A percentile compares a stretch with the other conserved stretches of the same genome.
These are phyloP conservation scores for Pichia ethanolica DNA, from an alignment of 805 yeast genomes.

Conservation along the genomic window DNA sequence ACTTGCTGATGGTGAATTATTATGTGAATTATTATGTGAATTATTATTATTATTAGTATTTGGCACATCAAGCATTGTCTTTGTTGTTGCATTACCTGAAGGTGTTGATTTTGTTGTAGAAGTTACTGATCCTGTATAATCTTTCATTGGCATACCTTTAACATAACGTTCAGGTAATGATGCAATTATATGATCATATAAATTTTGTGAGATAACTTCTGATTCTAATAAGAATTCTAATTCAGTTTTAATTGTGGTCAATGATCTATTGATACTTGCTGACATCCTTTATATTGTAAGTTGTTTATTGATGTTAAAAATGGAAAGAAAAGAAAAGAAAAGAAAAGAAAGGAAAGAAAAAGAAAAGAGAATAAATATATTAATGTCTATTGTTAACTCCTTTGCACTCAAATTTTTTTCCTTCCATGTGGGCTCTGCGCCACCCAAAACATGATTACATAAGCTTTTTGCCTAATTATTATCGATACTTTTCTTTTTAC, in stretches of 20 bases:
- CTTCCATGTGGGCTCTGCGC: not conserved
- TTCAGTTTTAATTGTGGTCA: constrained; percentile 63
- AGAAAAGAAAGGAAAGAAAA: not conserved
- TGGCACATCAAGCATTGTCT: not conserved
- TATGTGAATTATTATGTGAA: no score
- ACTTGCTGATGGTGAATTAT: no score
- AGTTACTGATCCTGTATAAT: constrained; percentile 17
- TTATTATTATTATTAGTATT: no score
- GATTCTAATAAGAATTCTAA: constrained; percentile 74
- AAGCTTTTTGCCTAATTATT: no score
- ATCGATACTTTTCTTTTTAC: no score
- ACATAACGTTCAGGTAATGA: constrained; percentile 4
- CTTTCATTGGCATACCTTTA: constrained; percentile 14
- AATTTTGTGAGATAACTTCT: constrained; percentile 54
- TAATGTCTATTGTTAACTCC: not conserved
- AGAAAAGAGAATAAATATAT: no score
- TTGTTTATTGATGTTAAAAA: not conserved
- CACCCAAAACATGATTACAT: no score
- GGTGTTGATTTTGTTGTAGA: constrained; percentile 4
- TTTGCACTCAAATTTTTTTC: no score
- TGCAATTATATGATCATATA: constrained; percentile 30
- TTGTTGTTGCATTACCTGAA: not conserved
- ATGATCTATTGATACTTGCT: constrained; percentile 68
- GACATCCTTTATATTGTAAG: constrained; percentile 21
- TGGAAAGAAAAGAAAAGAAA: not conserved